These are phyloP conservation scores for Barnettozyma hawaiiensis DNA, from an alignment of 1,139 yeast species.

Conservation along the genomic window DNA sequence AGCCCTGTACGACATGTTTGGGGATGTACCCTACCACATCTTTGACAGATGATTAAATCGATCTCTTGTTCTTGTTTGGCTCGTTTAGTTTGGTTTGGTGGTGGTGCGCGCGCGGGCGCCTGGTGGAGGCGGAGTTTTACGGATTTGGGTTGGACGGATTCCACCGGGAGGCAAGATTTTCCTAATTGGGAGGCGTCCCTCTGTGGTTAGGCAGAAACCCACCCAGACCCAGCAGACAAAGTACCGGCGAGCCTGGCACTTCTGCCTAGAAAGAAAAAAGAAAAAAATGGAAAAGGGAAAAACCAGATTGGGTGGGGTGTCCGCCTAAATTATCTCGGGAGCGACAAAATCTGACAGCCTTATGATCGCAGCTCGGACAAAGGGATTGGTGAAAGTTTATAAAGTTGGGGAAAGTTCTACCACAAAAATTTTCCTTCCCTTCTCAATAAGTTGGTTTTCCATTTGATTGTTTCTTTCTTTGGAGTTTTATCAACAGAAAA, in stretches of 20 bases:
- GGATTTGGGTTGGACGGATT: slow-evolving; percentile 1
- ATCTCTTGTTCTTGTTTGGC: no score
- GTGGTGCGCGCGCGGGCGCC: no score
- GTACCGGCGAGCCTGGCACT: not conserved
- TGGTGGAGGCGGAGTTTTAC: not conserved
- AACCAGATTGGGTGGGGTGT: slow-evolving; percentile 4
- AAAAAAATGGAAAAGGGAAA: no score
- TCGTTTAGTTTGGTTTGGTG: no score
- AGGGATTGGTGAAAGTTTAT: not conserved
- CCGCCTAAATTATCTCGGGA: slow-evolving; percentile 2
- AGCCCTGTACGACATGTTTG: slow-evolving; percentile 19
- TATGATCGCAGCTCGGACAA: slow-evolving; percentile 5
- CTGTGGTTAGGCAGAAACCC: not conserved
- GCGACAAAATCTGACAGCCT: slow-evolving; percentile 3
- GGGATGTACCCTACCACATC: slow-evolving; percentile 7
- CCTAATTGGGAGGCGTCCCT: not conserved
- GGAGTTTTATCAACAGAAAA: slow-evolving; percentile 13
- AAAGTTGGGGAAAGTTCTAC: not conserved
- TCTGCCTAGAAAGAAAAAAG: slow-evolving; percentile 1
- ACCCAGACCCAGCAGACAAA: not conserved
- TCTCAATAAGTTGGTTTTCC: no score
- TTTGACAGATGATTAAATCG: not conserved
- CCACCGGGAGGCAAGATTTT: slow-evolving; percentile 3
- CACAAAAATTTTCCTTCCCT: no score
- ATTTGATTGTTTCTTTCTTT: not conserved